Conservation (phyloP, 805 yeast species). For the Teunomyces atbi region DNA sequence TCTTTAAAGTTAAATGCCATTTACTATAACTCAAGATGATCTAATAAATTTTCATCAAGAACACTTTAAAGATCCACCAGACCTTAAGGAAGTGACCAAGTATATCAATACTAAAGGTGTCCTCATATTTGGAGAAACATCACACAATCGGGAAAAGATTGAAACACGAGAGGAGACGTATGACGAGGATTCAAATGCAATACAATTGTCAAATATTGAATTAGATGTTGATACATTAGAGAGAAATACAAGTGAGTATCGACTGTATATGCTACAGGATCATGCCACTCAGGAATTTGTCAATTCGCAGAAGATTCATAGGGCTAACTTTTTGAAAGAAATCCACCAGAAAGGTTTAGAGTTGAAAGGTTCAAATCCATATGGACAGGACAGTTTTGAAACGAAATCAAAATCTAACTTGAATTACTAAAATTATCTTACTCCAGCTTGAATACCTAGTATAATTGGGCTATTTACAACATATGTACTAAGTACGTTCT, state of each 20-base stretch:
- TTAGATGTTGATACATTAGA: conserved; percentile 20
- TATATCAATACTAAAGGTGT: background rate
- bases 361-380: conserved; percentile 6
- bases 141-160: background rate
- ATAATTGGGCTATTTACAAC: conserved; percentile 6
- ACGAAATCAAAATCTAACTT: background rate
- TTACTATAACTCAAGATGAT: conserved; percentile 11
- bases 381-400: background rate
- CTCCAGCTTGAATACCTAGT: background rate
- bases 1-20: background rate
- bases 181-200: background rate
- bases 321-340: conserved; percentile 22
- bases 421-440: conserved; percentile 5
- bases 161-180: background rate
- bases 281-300: conserved; percentile 15
- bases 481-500: background rate
- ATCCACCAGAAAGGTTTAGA: conserved; percentile 20
- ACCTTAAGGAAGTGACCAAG: background rate
- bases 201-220: conserved; percentile 13
- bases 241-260: conserved; percentile 8
- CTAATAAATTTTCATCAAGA: conserved; percentile 16
- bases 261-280: conserved; percentile 8
- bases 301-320: conserved; percentile 19
- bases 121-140: background rate
- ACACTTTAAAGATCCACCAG: background rate